These are phyloP conservation scores for Fusarium albidum DNA, from an alignment of 2,329 filamentous ascomycete genomes.

Conservation along the genomic window DNA sequence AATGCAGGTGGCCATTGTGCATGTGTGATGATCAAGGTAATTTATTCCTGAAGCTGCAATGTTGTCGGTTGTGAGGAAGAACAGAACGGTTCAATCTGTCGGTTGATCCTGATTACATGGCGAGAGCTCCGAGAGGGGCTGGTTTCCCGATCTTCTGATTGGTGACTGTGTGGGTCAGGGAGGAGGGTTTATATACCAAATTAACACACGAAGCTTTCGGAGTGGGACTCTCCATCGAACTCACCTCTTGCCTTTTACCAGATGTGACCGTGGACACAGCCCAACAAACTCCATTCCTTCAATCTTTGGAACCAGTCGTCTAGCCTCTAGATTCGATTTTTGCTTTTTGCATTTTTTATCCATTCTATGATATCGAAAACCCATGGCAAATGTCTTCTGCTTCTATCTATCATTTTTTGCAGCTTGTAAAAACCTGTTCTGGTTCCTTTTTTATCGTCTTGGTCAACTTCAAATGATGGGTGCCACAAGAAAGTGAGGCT, in stretches of 20 bases:
- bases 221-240: slow-evolving; percentile 77
- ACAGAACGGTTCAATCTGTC: background rate
- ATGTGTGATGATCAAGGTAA: background rate
- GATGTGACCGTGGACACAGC: slow-evolving; percentile 74
- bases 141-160: background rate
- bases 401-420: slow-evolving; percentile 1
- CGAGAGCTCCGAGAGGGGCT: slow-evolving; percentile 15
- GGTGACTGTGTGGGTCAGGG: rapidly evolving
- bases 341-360: slow-evolving; percentile 36
- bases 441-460: background rate
- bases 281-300: slow-evolving; percentile 59
- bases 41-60: background rate
- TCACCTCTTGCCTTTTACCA: slow-evolving; percentile 84
- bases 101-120: background rate
- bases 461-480: no score
- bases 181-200: slow-evolving; percentile 33
- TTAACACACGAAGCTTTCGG: slow-evolving; percentile 45
- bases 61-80: background rate
- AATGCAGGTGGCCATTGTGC: slow-evolving; percentile 68
- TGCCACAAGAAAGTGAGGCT: slow-evolving; percentile 8
- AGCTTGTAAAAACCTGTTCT: background rate
- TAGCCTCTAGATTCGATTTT: slow-evolving; percentile 53
- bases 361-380: no score
- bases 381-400: rapidly evolving
- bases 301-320: slow-evolving; percentile 59